These are phyloP conservation scores for Candida glaebosa DNA, from an alignment of 805 yeast species.

Conservation along the genomic window DNA sequence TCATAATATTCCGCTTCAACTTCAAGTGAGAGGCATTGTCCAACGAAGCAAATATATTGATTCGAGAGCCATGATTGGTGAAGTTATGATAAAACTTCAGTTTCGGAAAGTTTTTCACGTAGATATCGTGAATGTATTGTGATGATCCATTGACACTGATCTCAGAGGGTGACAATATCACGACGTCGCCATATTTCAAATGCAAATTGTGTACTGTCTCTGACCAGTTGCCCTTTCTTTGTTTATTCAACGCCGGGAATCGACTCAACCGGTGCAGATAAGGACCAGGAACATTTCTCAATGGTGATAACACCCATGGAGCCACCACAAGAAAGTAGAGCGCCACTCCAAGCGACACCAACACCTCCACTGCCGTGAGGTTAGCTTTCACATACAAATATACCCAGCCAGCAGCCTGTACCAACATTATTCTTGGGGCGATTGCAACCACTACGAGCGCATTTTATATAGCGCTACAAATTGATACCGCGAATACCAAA, in stretches of 20 bases:
- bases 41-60: constrained; percentile 57
- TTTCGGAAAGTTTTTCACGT: constrained; percentile 55
- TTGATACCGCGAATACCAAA: background rate
- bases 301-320: constrained; percentile 49
- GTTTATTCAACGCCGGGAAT: constrained; percentile 29
- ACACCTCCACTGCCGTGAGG: background rate
- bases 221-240: constrained; percentile 45
- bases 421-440: constrained; percentile 1
- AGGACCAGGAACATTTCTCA: constrained; percentile 59
- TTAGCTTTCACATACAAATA: background rate
- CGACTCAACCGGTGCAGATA: constrained; percentile 44
- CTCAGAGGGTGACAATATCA: constrained; percentile 59
- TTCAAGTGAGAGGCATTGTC: constrained; percentile 46
- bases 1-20: constrained; percentile 29
- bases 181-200: constrained; percentile 55
- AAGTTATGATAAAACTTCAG: constrained; percentile 57
- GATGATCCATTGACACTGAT: constrained; percentile 53
- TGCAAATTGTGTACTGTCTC: constrained; percentile 47
- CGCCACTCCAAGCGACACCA: background rate
- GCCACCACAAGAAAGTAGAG: constrained; percentile 34
- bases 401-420: background rate
- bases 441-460: too few relatives aligned
- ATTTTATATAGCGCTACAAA: too few relatives aligned
- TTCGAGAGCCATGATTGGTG: constrained; percentile 48
- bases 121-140: constrained; percentile 51